These are phyloP conservation scores for Tarenaya hassleriana DNA, from an alignment of 345 rosid genomes.

Conservation along the genomic window DNA sequence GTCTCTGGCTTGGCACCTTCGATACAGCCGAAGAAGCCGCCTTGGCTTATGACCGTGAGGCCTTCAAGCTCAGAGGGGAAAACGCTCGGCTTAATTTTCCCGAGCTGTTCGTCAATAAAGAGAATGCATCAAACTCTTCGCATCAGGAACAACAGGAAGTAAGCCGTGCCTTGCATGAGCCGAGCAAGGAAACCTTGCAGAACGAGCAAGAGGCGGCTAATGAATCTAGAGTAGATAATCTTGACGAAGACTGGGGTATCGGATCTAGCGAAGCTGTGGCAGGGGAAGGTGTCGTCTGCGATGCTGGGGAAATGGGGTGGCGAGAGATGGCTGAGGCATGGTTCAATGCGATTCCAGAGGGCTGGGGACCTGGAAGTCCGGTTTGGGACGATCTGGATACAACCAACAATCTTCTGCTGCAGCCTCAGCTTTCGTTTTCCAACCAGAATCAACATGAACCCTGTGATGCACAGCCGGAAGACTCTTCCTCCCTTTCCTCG, in stretches of 20 bases:
- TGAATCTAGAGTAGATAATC: no score
- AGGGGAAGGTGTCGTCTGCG: conserved; percentile 26
- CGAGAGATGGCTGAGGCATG: conserved; percentile 79
- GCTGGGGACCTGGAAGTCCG: conserved; percentile 89
- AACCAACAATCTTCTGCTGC: conserved; percentile 35
- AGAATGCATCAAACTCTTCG: conserved; percentile 28
- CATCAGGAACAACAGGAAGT: conserved; percentile 24
- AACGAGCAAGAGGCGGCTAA: no score
- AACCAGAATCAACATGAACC: conserved; percentile 34
- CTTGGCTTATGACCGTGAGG: conserved; percentile 86
- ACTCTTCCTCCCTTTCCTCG: no score
- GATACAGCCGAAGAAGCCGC: conserved; percentile 94
- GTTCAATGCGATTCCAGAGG: conserved; percentile 72
- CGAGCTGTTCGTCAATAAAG: conserved; percentile 61
- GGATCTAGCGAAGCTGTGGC: conserved; percentile 4
- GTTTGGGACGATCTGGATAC: conserved; percentile 85
- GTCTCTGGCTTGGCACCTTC: conserved; percentile 95
- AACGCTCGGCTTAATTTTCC: conserved; percentile 87
- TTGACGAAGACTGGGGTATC: no score
- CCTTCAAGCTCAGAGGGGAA: conserved; percentile 78
- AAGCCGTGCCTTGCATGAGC: conserved; percentile 14
- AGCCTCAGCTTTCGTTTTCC: conserved; percentile 43
- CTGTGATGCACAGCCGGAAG: conserved; percentile 18
- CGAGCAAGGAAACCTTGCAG: no score
- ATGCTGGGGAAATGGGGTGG: conserved; percentile 39